Base-by-base conservation (phyloP, 129 eudicot genomes). In the Erigeron canadensis region DNA sequence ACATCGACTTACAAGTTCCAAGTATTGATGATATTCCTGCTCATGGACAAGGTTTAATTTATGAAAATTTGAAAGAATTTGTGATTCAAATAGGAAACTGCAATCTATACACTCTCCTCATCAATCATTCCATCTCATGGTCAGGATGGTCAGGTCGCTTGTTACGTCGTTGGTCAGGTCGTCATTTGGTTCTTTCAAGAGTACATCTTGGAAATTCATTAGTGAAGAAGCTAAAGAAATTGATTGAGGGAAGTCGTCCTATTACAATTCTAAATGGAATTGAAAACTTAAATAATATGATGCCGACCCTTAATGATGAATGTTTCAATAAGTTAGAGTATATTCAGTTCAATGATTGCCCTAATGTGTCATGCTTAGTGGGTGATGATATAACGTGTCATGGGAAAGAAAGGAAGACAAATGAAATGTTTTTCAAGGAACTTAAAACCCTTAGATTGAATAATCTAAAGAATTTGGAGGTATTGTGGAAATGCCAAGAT, bases 211-310 rank as follows among this genome's bases (percentile, higher is more conserved):
- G 19, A 21, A 22, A 7, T 42, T 8, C 45, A 42, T 42, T 42
- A 8, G 8, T 57, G 34, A 42, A 42, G n/a, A n/a, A n/a, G n/a
- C n/a, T n/a, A n/a, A n/a, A n/a, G n/a, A n/a, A n/a, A n/a, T n/a
- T n/a, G n/a, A 57, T 57, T 21, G 10, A 57, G 63, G 63, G 18
- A 57, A 57, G 63, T 17, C 45, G 45, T 42, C n/a, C n/a, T n/a
- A n/a, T n/a, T n/a, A n/a, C n/a, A n/a, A n/a, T n/a, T n/a, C n/a
- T n/a, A n/a, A n/a, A 5, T 8, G 5, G 45, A 9, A 51, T 51
- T 10, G 17, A 10, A 51, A 10, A 51, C 57, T 58, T 58, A 40
- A 22, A 58, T 10, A 22, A 58, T 10, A 10, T 58, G 4, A 3
- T 58, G 4, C 41, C 64, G 2, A 10, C 5, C 39, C 4, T 58